Conservation (phyloP, 2,329 filamentous ascomycete genomes). For the Boeremia exigua region DNA sequence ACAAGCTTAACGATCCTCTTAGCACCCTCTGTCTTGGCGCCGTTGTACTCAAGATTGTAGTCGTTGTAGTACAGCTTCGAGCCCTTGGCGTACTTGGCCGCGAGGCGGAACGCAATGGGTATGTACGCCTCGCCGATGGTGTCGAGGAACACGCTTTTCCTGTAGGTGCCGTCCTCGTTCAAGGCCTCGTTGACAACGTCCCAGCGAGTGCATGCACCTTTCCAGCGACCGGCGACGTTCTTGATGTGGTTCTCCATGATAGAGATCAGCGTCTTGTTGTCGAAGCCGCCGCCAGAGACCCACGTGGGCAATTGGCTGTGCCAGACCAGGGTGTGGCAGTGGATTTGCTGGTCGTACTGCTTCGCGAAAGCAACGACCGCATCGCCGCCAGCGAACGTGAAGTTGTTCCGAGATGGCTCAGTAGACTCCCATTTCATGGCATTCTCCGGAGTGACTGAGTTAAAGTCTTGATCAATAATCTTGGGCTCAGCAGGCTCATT, state of each 20-base stretch:
- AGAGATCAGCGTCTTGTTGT: conserved; percentile 50
- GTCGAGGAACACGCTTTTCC: conserved; percentile 50
- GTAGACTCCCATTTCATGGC: conserved; percentile 46
- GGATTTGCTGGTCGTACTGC: conserved; percentile 42
- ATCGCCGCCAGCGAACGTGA: conserved; percentile 49
- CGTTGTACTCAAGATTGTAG: conserved; percentile 67
- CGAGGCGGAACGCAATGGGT: conserved; percentile 53
- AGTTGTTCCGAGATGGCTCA: conserved; percentile 46
- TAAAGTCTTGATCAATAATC: conserved; percentile 39
- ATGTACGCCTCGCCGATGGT: conserved; percentile 55
- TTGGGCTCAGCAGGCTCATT: conserved; percentile 32
- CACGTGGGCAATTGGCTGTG: conserved; percentile 50
- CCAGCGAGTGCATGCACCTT: conserved; percentile 49
- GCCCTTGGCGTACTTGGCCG: conserved; percentile 48
- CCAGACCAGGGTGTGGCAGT: conserved; percentile 54
- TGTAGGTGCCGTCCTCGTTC: conserved; percentile 56
- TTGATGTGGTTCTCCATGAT: conserved; percentile 53
- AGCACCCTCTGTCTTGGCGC: conserved; percentile 50
- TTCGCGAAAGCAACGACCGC: conserved; percentile 43
- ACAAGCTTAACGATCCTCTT: conserved; percentile 48
- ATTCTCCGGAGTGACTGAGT: conserved; percentile 35
- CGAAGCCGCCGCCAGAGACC: conserved; percentile 46
- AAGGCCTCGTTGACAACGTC: conserved; percentile 53
- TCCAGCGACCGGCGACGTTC: conserved; percentile 47
- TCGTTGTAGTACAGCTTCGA: conserved; percentile 64